phyloP scores from a whole-genome alignment of 768 basidiomycete species.

The Strobilomyces dryophilus region DNA sequence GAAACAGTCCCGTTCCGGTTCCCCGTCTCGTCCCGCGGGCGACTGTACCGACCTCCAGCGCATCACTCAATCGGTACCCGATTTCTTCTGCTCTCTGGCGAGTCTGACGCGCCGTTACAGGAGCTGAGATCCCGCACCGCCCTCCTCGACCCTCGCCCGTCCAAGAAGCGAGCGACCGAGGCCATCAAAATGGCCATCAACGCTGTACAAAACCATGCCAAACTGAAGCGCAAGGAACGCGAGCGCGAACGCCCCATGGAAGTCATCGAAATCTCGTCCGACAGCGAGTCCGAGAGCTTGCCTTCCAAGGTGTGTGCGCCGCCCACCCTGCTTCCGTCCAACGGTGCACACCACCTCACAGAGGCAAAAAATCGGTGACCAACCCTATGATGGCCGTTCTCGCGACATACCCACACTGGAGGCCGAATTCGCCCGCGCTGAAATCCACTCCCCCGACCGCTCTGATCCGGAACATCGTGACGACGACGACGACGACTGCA shows the following conservation, averaged over 20 bases:
- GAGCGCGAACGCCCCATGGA: conserved; percentile 5
- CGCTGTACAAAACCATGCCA: conserved; percentile 2
- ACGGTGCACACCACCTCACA: conserved; percentile 2
- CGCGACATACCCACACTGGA: conserved; percentile 2
- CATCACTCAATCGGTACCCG: conserved; percentile 16
- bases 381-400: background rate
- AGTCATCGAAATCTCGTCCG: conserved; percentile 27
- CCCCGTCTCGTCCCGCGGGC: background rate
- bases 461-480: background rate
- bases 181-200: conserved; percentile 16
- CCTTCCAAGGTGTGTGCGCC: conserved; percentile 23
- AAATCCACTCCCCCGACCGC: conserved; percentile 1
- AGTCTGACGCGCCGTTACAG: conserved; percentile 17
- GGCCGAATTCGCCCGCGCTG: background rate
- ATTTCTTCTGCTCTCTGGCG: background rate
- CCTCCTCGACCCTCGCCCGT: conserved; percentile 5
- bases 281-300: conserved; percentile 25
- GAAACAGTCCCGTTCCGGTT: background rate
- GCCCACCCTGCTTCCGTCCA: background rate
- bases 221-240: conserved; percentile 23
- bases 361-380: conserved; percentile 19
- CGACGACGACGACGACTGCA: conserved; percentile 21
- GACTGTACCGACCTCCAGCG: conserved; percentile 22
- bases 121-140: conserved; percentile 20
- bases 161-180: conserved; percentile 21